These are phyloP conservation scores for Exophiala sideris DNA, from an alignment of 2,329 filamentous ascomycete species.

Conservation along the genomic window DNA sequence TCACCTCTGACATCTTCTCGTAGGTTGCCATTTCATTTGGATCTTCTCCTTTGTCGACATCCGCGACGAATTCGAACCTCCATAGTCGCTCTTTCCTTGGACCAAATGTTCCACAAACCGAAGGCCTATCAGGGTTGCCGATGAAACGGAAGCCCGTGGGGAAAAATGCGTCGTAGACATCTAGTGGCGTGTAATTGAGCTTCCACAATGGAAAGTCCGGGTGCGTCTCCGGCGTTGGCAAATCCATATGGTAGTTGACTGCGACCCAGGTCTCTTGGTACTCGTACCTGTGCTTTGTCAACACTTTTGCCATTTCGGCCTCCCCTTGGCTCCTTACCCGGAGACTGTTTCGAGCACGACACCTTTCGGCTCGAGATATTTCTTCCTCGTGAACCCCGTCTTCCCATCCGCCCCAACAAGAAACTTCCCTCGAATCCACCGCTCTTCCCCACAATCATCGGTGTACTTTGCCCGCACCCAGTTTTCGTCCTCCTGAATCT, in stretches of 20 bases:
- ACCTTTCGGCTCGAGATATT: slow-evolving; percentile 44
- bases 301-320: too few species aligned
- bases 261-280: slow-evolving; percentile 46
- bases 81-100: slow-evolving; percentile 40
- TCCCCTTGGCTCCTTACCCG: too few species aligned
- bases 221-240: slow-evolving; percentile 47
- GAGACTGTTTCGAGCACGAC: slow-evolving; percentile 36
- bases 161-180: slow-evolving; percentile 50
- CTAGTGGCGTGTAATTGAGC: slow-evolving; percentile 43
- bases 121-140: slow-evolving; percentile 41
- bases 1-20: slow-evolving; percentile 28
- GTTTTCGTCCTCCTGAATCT: slow-evolving; percentile 13
- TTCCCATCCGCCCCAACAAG: slow-evolving; percentile 50
- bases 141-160: slow-evolving; percentile 42
- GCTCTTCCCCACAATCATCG: slow-evolving; percentile 18
- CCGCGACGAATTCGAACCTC: slow-evolving; percentile 41
- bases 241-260: slow-evolving; percentile 43
- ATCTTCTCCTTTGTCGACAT: slow-evolving; percentile 31
- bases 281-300: too few species aligned
- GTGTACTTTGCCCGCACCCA: slow-evolving; percentile 26
- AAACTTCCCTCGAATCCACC: slow-evolving; percentile 25
- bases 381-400: slow-evolving; percentile 45
- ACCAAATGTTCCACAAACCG: slow-evolving; percentile 47
- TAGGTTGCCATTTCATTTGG: slow-evolving; percentile 33
- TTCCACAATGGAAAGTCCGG: slow-evolving; percentile 50